phyloP scores from a whole-genome alignment of 2,329 filamentous ascomycete genomes.

The Tricladium varicosporioides region DNA sequence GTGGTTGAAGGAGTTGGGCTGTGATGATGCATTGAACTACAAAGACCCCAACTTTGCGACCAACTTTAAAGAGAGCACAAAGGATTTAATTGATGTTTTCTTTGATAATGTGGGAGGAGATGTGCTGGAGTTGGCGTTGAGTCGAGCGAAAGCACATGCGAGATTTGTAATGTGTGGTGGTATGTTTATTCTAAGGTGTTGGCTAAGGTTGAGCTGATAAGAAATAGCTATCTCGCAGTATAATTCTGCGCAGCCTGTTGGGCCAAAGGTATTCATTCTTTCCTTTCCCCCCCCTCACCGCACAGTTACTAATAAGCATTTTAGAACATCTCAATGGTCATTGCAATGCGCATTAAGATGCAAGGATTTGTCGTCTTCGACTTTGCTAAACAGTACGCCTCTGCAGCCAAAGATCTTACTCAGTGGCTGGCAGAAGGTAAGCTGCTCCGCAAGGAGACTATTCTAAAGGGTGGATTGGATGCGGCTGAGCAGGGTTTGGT shows the following conservation, averaged over 20 bases:
- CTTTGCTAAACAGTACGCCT: constrained; percentile 54
- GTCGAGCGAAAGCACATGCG: constrained; percentile 58
- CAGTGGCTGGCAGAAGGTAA: constrained; percentile 71
- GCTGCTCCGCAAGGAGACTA: constrained; percentile 68
- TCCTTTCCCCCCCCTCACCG: not conserved
- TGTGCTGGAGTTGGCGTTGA: constrained; percentile 64
- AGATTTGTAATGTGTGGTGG: constrained; percentile 70
- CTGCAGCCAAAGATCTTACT: constrained; percentile 59
- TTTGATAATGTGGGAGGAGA: constrained; percentile 75
- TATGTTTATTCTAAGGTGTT: constrained; percentile 27
- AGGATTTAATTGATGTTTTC: constrained; percentile 63
- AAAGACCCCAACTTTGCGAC: constrained; percentile 60
- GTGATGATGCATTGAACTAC: constrained; percentile 68
- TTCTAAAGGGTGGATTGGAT: constrained; percentile 66
- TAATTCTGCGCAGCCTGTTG: constrained; percentile 54
- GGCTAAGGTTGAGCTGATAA: not conserved
- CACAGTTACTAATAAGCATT: constrained; percentile 10
- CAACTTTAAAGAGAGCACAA: constrained; percentile 59
- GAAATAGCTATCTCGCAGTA: constrained; percentile 60
- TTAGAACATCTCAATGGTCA: constrained; percentile 50
- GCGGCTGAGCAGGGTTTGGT: constrained; percentile 62
- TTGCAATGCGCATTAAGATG: constrained; percentile 56
- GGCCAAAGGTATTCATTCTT: constrained; percentile 44
- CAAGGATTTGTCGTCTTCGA: constrained; percentile 75
- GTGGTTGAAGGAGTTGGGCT: constrained; percentile 65